Evolutionary conservation across 2,329 filamentous ascomycete genomes (phyloP).

Genomic region (Talaromyces rugulosus): DNA sequence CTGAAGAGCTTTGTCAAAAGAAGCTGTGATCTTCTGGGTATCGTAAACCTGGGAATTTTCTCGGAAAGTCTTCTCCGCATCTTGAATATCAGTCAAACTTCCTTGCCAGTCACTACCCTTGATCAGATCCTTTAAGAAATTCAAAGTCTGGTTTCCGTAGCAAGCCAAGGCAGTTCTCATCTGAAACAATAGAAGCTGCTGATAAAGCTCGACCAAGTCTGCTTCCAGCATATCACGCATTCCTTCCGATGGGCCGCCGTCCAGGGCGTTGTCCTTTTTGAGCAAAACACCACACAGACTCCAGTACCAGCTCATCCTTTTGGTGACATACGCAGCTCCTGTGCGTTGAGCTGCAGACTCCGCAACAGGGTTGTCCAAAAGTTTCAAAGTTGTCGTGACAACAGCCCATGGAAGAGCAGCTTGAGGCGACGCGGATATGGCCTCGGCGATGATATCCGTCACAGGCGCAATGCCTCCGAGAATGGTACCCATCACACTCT

Average conservation of each 20-base stretch:
- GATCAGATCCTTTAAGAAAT: constrained; percentile 4
- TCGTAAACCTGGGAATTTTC: constrained; percentile 2
- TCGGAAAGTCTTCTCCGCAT: constrained; percentile 1
- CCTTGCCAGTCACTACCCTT: constrained; percentile 2
- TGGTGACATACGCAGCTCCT: not conserved
- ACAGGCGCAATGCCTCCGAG: not conserved
- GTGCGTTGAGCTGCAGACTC: not conserved
- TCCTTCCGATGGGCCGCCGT: not conserved
- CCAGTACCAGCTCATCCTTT: constrained; percentile 4
- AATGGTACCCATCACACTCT: not conserved
- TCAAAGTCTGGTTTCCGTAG: constrained; percentile 1
- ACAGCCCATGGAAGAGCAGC: constrained; percentile 2
- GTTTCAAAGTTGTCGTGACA: not conserved
- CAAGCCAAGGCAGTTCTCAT: not conserved
- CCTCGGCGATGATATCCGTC: not conserved
- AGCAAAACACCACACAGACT: not conserved
- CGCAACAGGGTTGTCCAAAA: not conserved
- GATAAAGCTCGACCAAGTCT: not conserved
- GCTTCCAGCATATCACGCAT: not conserved
- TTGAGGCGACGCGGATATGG: not conserved
- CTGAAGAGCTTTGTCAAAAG: not conserved
- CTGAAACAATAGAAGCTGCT: constrained; percentile 4
- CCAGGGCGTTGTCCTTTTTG: not conserved
- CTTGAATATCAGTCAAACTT: not conserved
- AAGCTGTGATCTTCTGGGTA: constrained; percentile 3